phyloP scores from a whole-genome alignment of 768 basidiomycete genomes.

The Floccularia luteovirens region DNA sequence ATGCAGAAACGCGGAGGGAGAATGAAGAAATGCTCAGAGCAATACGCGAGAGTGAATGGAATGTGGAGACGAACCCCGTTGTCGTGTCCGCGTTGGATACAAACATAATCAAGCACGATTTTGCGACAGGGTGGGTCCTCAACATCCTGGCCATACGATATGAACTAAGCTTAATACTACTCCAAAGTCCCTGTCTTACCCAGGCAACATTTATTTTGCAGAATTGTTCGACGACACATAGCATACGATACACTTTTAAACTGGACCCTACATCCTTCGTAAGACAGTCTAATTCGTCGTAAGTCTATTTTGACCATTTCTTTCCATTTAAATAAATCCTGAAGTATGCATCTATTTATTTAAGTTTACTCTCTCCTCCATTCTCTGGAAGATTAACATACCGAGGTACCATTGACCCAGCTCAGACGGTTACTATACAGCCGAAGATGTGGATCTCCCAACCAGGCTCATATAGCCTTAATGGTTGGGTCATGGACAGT shows the following conservation, averaged over 20 bases:
- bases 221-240: slow-evolving; percentile 65
- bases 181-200: slow-evolving; percentile 43
- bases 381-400: slow-evolving; percentile 66
- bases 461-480: slow-evolving; percentile 59
- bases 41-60: slow-evolving; percentile 68
- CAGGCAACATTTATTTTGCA: slow-evolving; percentile 51
- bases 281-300: slow-evolving; percentile 13
- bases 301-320: slow-evolving; percentile 5
- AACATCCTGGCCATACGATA: slow-evolving; percentile 1
- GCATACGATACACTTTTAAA: slow-evolving; percentile 50
- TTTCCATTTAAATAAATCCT: neutral
- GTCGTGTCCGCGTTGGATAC: slow-evolving; percentile 40
- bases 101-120: slow-evolving; percentile 50
- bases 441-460: slow-evolving; percentile 53
- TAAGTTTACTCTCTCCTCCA: slow-evolving; percentile 38
- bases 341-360: neutral
- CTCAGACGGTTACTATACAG: slow-evolving; percentile 30
- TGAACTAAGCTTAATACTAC: neutral
- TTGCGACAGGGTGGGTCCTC: slow-evolving; percentile 55
- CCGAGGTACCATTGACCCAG: slow-evolving; percentile 49
- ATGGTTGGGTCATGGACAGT: slow-evolving; percentile 64
- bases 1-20: slow-evolving; percentile 82
- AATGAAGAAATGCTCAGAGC: slow-evolving; percentile 58
- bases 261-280: slow-evolving; percentile 21
- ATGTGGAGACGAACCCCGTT: slow-evolving; percentile 71